A percentile compares a stretch with the other conserved stretches of the same genome.
These are phyloP conservation scores for Flaveria sonorensis DNA, from an alignment of 129 eudicot genomes.

Conservation along the genomic window DNA sequence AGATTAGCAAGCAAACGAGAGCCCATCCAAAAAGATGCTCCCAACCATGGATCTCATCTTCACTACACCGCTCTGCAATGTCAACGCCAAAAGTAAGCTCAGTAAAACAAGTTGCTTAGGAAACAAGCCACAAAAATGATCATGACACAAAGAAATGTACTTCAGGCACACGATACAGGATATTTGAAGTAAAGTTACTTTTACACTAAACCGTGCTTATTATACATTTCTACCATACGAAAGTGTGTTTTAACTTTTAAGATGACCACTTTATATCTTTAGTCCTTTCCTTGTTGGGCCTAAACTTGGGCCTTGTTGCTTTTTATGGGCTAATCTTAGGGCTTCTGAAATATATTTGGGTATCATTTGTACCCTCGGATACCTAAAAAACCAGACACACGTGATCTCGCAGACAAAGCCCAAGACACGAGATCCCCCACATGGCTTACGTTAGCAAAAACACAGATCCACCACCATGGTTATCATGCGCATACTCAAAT, in stretches of 20 bases:
- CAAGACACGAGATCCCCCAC: slow-evolving; percentile 30
- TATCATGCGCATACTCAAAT: slow-evolving; percentile 27
- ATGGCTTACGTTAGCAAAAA: slow-evolving; percentile 31
- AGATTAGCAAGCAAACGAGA: slow-evolving; percentile 42
- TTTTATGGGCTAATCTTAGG: not conserved
- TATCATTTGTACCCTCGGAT: slow-evolving; percentile 1
- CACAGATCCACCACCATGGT: not conserved
- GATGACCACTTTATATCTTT: no score
- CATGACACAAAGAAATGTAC: not conserved
- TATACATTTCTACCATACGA: no score
- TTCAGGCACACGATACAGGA: not conserved
- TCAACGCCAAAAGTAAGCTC: slow-evolving; percentile 9
- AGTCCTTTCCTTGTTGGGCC: no score
- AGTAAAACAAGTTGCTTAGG: not conserved
- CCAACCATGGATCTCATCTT: slow-evolving; percentile 47
- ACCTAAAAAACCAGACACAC: slow-evolving; percentile 35
- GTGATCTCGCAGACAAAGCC: slow-evolving; percentile 36
- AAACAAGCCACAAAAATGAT: not conserved
- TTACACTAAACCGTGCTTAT: no score
- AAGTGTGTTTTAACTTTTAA: no score
- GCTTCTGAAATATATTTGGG: not conserved
- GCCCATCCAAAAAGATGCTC: slow-evolving; percentile 50
- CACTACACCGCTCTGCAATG: slow-evolving; percentile 58
- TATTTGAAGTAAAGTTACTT: no score
- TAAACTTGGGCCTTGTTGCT: not conserved